phyloP scores from a whole-genome alignment of 169 alveolate species.

The Cryptosporidium sp. region DNA sequence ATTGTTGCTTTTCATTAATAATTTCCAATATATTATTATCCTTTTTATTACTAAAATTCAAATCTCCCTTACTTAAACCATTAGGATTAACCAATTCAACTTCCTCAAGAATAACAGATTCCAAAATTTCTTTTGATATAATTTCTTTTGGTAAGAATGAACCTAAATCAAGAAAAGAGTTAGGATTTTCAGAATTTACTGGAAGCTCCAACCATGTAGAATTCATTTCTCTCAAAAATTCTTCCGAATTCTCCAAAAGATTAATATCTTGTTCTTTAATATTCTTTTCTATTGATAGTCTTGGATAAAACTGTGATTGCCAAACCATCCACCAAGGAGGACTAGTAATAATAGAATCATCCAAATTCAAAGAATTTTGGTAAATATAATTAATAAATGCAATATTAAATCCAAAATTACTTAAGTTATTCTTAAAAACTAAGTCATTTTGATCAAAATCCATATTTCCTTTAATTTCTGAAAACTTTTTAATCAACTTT shows the following conservation, averaged over 20 bases:
- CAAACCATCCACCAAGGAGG: slow-evolving; percentile 76
- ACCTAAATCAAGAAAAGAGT: slow-evolving; percentile 32
- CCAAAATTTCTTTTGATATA: slow-evolving; percentile 60
- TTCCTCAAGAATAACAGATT: slow-evolving; percentile 43
- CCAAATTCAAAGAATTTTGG: slow-evolving; percentile 36
- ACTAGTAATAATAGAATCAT: slow-evolving; percentile 17
- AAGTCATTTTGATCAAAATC: slow-evolving; percentile 1
- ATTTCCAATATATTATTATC: slow-evolving; percentile 2
- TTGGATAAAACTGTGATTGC: slow-evolving; percentile 56
- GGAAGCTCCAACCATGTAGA: slow-evolving; percentile 62
- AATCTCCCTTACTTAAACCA: neutral
- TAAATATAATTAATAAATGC: slow-evolving; percentile 50
- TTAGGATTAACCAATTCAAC: slow-evolving; percentile 32
- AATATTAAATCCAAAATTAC: slow-evolving; percentile 51
- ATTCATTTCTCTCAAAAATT: neutral
- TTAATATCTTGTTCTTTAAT: neutral
- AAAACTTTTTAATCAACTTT: neutral
- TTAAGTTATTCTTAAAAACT: slow-evolving; percentile 35
- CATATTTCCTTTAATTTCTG: slow-evolving; percentile 26
- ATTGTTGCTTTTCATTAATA: slow-evolving; percentile 46
- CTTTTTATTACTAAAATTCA: neutral
- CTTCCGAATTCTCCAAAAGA: neutral
- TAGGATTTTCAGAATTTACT: slow-evolving; percentile 47
- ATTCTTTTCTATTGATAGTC: neutral
- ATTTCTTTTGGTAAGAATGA: slow-evolving; percentile 68